Evolutionary conservation across 2,329 filamentous ascomycete species (phyloP).

Genomic region (Trichoderma guizhouense): DNA sequence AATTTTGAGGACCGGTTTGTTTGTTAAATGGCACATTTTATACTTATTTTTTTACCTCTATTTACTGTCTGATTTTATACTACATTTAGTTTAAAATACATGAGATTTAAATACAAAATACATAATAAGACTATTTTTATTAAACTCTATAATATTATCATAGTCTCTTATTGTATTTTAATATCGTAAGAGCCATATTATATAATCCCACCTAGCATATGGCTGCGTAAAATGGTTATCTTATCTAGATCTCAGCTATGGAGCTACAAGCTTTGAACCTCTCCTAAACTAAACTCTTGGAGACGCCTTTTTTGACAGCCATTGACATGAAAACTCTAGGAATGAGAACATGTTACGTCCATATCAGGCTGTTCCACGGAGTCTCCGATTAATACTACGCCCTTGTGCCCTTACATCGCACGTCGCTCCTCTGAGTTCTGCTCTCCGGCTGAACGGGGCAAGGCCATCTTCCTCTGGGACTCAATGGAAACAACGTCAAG

Average conservation of each 20-base stretch:
- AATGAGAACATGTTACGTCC: not conserved
- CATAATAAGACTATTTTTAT: not conserved
- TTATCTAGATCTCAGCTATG: not conserved
- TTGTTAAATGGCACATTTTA: not conserved
- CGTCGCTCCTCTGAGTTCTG: not conserved
- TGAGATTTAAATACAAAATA: not conserved
- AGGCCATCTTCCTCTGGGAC: constrained; percentile 55
- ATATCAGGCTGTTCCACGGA: not conserved
- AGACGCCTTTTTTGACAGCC: not conserved
- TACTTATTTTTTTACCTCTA: not conserved
- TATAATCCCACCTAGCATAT: not conserved
- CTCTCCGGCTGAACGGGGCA: not conserved
- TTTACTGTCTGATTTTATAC: not conserved
- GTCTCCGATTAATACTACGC: not conserved
- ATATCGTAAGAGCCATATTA: not conserved
- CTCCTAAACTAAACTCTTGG: not conserved
- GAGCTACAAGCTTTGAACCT: not conserved
- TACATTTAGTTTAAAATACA: not conserved
- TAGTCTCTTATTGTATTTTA: not conserved
- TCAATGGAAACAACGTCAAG: constrained; percentile 80
- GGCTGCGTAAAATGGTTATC: not conserved
- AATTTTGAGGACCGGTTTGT: not conserved
- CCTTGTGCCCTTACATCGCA: not conserved
- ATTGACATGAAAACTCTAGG: not conserved
- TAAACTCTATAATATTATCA: not conserved